A percentile compares a stretch with the other conserved stretches of the same genome.
phyloP scores from a whole-genome alignment of 192 early-diverging fungal species.

The Gigaspora rosea region DNA sequence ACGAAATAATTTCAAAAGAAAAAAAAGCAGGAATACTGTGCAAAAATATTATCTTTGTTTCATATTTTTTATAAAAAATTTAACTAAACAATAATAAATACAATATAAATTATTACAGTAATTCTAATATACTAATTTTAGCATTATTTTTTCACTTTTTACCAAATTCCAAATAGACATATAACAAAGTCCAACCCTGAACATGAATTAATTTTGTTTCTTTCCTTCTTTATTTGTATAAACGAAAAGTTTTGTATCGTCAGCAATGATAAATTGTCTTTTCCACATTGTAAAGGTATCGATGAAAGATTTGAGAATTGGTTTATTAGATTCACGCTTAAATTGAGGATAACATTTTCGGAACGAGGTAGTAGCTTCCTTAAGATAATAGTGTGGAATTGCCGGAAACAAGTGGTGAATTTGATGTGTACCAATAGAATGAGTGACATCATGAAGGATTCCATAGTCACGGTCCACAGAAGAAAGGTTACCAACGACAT shows the following conservation, averaged over 20 bases:
- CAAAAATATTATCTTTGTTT: too few species aligned
- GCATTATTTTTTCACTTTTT: too few species aligned
- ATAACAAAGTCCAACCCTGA: not conserved
- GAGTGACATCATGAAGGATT: not conserved
- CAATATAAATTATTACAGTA: too few species aligned
- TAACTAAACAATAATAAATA: too few species aligned
- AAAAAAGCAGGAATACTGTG: too few species aligned
- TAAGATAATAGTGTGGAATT: conserved; percentile 25
- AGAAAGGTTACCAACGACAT: conserved; percentile 19
- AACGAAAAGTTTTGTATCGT: conserved; percentile 10
- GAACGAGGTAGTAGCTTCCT: not conserved
- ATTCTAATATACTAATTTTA: too few species aligned
- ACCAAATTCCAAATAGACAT: too few species aligned
- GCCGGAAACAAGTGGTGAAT: conserved; percentile 15
- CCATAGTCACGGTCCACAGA: conserved; percentile 14
- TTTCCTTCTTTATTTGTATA: not conserved
- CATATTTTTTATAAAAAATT: too few species aligned
- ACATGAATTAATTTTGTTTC: not conserved
- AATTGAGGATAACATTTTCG: conserved; percentile 2
- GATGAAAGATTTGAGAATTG: conserved; percentile 14
- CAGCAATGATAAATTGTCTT: not conserved
- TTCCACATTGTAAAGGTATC: not conserved
- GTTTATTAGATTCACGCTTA: conserved; percentile 22
- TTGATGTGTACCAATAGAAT: conserved; percentile 22
- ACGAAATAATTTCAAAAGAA: too few species aligned